phyloP scores from a whole-genome alignment of 257 asterid genomes.

The Scutellaria barbata region DNA sequence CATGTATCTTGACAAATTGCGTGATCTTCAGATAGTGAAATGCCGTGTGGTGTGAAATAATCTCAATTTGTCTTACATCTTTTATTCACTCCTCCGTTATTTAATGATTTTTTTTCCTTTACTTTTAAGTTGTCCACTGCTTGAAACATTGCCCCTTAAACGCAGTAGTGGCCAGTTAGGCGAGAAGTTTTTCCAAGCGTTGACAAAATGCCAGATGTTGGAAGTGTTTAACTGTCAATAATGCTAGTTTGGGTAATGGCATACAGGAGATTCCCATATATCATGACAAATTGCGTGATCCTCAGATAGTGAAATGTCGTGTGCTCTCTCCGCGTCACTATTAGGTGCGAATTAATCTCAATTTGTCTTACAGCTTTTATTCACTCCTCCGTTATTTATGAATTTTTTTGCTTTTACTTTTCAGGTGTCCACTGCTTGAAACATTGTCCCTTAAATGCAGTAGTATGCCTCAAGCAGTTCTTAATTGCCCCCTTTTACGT shows the following conservation, averaged over 20 bases:
- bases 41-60: too few relatives aligned
- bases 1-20: conserved; percentile 43
- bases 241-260: conserved; percentile 90
- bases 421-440: too few relatives aligned
- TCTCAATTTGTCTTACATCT: too few relatives aligned
- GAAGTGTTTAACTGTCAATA: conserved; percentile 78
- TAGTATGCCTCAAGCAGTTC: too few relatives aligned
- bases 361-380: not conserved
- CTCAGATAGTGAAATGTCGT: conserved; percentile 90
- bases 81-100: too few relatives aligned
- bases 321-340: conserved; percentile 75
- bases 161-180: conserved; percentile 89
- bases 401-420: conserved; percentile 17
- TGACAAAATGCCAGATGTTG: conserved; percentile 75
- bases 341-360: conserved; percentile 59
- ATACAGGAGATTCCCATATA: conserved; percentile 75
- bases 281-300: conserved; percentile 76
- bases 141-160: conserved; percentile 84
- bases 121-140: conserved; percentile 80
- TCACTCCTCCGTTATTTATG: conserved; percentile 26
- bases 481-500: too few relatives aligned
- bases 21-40: too few relatives aligned
- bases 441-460: too few relatives aligned
- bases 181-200: conserved; percentile 73
- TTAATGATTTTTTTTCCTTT: not conserved